These are phyloP conservation scores for Incumbomyces lentus DNA, from an alignment of 2,329 filamentous ascomycete genomes.

Conservation along the genomic window DNA sequence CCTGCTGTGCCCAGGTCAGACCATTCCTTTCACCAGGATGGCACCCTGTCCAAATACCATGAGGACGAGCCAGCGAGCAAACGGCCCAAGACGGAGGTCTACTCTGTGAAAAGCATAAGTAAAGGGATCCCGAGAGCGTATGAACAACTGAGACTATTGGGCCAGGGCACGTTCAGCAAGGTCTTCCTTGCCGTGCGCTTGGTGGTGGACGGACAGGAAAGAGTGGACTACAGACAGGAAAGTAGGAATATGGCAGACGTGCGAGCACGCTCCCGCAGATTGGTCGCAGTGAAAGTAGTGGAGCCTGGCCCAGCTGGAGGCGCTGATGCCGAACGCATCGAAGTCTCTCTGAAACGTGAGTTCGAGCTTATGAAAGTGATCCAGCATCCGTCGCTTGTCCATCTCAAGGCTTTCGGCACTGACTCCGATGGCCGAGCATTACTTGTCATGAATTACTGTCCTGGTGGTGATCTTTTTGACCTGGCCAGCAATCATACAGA, in stretches of 20 bases:
- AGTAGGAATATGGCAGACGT: constrained; percentile 32
- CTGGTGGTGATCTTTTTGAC: constrained; percentile 90
- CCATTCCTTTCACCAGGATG: background rate
- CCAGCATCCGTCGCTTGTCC: constrained; percentile 79
- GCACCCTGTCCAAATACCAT: background rate
- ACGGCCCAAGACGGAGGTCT: constrained; percentile 44
- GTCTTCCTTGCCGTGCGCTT: constrained; percentile 85
- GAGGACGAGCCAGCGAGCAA: constrained; percentile 22
- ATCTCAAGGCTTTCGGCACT: constrained; percentile 83
- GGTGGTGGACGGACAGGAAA: constrained; percentile 41
- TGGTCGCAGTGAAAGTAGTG: constrained; percentile 92
- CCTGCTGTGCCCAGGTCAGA: constrained; percentile 28
- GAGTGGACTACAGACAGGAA: constrained; percentile 26
- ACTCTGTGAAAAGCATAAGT: constrained; percentile 56
- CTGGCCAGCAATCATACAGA: constrained; percentile 65
- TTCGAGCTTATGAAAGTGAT: constrained; percentile 85
- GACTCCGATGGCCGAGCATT: constrained; percentile 69
- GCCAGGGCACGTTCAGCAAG: constrained; percentile 90
- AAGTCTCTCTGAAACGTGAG: constrained; percentile 88
- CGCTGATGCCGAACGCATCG: constrained; percentile 83
- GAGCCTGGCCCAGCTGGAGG: constrained; percentile 90
- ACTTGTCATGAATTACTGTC: constrained; percentile 80
- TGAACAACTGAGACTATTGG: constrained; percentile 68
- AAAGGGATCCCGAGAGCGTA: constrained; percentile 65
- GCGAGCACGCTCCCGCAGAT: constrained; percentile 53